phyloP scores from a whole-genome alignment of 176 grass and related monocot genomes.

The Calamus simplicifolius region DNA sequence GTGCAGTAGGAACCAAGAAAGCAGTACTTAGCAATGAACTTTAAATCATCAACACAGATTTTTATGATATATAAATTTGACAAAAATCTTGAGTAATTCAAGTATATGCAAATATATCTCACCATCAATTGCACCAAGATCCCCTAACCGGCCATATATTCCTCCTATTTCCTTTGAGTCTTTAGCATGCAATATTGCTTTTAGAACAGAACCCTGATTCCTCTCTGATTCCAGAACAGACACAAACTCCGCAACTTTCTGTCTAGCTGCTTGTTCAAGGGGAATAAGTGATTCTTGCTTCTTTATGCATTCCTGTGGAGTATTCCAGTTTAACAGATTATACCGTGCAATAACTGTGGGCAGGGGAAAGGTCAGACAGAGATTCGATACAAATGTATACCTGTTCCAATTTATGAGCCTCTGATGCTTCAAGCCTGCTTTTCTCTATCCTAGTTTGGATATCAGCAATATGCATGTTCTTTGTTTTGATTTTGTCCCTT shows the following conservation, averaged over 20 bases:
- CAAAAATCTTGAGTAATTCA: too few relatives aligned
- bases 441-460: conserved; percentile 51
- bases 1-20: too few relatives aligned
- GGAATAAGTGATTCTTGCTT: conserved; percentile 66
- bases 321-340: conserved; percentile 15
- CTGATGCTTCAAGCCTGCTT: conserved; percentile 44
- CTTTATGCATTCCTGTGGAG: conserved; percentile 60
- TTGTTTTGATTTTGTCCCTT: conserved; percentile 51
- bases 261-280: conserved; percentile 69
- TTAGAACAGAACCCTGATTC: conserved; percentile 61
- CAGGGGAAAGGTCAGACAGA: conserved; percentile 6
- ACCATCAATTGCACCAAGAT: conserved; percentile 93
- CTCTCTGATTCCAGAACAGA: conserved; percentile 65
- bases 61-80: too few relatives aligned
- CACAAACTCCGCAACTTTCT: conserved; percentile 76
- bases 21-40: too few relatives aligned
- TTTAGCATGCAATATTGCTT: conserved; percentile 85
- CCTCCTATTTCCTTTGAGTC: conserved; percentile 92
- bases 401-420: conserved; percentile 64
- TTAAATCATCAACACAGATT: too few relatives aligned
- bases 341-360: conserved; percentile 3
- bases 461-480: too few relatives aligned
- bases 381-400: conserved; percentile 17
- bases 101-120: conserved; percentile 21
- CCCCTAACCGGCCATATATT: conserved; percentile 86